Evolutionary conservation across 164 flowering plant species (phyloP), one percentile per base, ranked within the genome.

Genomic region (Tetracentron sinense): DNA sequence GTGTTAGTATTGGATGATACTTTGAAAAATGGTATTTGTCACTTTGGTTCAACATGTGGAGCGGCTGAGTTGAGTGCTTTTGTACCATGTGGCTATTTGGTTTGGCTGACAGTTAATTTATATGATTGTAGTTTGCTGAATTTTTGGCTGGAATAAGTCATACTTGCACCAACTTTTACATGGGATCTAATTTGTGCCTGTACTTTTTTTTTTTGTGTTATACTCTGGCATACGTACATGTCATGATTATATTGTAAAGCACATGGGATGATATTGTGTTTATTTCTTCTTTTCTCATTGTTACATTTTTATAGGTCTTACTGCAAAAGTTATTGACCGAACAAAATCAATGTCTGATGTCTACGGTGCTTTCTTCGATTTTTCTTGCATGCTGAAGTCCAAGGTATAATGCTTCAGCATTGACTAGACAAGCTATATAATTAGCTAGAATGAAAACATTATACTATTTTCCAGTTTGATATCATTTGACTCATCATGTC

Each of bases 301-400:
- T 6, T 52, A 6, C 20, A 56, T 23, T 56, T 76, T 52, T 64
- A 53, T 53, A 94, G 97, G 97, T 75, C 91, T 94, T 60, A 82
- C 91, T 63, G 99, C 99, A 5, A 86, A 81, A 73, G 78, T 94
- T 56, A 82, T 94, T 70, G 86, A 89, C 69, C 77, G 82, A 44
- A 89, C 97, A 60, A 84, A 77, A 21, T 66, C 85, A 29, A 91
- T 88, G 86, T 25, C 86, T 55, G 97, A 94, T 72, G 96, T 94
- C 55, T 91, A 94, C 69, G 92, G 90, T 54, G 90, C 92, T 66
- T 94, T 91, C 80, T 89, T 66, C 51, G 92, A 88, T 70, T 87
- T 94, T 67, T 85, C 97, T 16, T 72, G 72, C 55, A 73, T 94
- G 85, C 60, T 94, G 60, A 83, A 88, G 72, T 56, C 84, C 51